Evolutionary conservation across 768 basidiomycete species (phyloP).

Genomic region (Leucocoprinus sp.): DNA sequence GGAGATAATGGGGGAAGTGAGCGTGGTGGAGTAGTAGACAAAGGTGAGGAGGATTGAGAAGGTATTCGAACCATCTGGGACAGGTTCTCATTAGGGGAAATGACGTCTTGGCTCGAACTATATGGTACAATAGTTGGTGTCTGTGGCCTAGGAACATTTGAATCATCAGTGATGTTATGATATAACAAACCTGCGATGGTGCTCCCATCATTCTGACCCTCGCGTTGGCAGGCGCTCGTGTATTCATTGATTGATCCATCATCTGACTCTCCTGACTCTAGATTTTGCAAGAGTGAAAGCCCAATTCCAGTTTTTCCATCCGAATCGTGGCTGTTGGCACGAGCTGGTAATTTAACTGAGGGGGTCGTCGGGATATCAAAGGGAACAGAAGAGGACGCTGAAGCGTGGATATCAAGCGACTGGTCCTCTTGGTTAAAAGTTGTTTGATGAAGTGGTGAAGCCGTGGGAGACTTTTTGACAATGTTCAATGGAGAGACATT

Average conservation of each 20-base stretch:
- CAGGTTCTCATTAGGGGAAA: background rate
- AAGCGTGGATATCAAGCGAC: conserved; percentile 6
- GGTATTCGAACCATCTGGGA: background rate
- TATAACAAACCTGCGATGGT: conserved; percentile 20
- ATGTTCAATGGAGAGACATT: conserved; percentile 20
- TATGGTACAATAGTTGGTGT: background rate
- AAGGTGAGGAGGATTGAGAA: conserved; percentile 2
- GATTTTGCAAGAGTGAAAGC: conserved; percentile 50
- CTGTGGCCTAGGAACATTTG: background rate
- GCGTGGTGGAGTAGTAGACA: conserved; percentile 10
- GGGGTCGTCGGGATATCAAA: conserved; percentile 16
- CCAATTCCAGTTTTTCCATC: conserved; percentile 67
- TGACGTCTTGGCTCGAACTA: too few relatives aligned
- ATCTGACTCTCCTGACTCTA: conserved; percentile 27
- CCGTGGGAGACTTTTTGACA: conserved; percentile 19
- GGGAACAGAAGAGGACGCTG: conserved; percentile 12
- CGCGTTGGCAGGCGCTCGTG: background rate
- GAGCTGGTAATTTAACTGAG: too few relatives aligned
- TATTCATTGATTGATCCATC: conserved; percentile 19
- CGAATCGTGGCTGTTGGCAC: conserved; percentile 29
- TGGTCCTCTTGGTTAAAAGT: background rate
- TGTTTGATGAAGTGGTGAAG: conserved; percentile 1
- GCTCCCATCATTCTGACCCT: conserved; percentile 10
- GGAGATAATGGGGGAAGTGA: conserved; percentile 15
- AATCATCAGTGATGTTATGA: conserved; percentile 14